These are phyloP conservation scores for Cronartium ribicola DNA, from an alignment of 1,284 basidiomycete genomes.

Conservation along the genomic window DNA sequence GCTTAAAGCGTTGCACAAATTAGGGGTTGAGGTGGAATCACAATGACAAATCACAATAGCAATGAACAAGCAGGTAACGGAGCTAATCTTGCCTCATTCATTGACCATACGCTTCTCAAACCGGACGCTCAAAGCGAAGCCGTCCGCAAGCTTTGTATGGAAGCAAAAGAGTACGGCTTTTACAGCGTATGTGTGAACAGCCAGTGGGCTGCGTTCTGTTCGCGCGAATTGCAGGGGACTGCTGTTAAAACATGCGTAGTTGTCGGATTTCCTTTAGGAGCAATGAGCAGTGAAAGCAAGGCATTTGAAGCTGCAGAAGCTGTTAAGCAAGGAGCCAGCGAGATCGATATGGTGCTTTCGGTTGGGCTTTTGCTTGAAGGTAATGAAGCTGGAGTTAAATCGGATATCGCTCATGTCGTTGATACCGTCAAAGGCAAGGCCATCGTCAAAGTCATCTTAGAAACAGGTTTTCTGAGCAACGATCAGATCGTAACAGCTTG, in stretches of 20 bases:
- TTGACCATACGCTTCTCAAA: conserved; percentile 8
- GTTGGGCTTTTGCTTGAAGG: background rate
- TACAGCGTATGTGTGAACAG: conserved; percentile 7
- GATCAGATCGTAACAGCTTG: background rate
- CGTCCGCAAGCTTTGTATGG: background rate
- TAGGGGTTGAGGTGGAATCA: too few relatives aligned
- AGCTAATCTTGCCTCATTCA: conserved; percentile 7
- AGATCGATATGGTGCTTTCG: conserved; percentile 20
- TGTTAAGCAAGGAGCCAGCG: conserved; percentile 5
- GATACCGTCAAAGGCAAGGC: background rate
- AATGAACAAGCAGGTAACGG: too few relatives aligned
- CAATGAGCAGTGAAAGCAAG: background rate
- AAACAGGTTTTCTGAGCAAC: conserved; percentile 9
- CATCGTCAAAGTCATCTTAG: conserved; percentile 13
- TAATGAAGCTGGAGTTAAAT: background rate
- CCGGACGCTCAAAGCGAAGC: background rate
- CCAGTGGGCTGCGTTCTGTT: background rate
- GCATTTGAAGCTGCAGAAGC: conserved; percentile 3
- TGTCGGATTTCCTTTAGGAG: conserved; percentile 17
- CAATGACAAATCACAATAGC: too few relatives aligned
- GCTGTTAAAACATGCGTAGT: conserved; percentile 1
- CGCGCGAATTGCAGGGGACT: background rate
- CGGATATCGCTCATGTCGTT: background rate
- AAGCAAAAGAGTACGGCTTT: conserved; percentile 6
- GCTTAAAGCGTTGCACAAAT: too few relatives aligned